Evolutionary conservation across 2,329 filamentous ascomycete species (phyloP), one percentile per base, ranked within the genome.

Genomic region (Decorospora gaudefroyi): DNA sequence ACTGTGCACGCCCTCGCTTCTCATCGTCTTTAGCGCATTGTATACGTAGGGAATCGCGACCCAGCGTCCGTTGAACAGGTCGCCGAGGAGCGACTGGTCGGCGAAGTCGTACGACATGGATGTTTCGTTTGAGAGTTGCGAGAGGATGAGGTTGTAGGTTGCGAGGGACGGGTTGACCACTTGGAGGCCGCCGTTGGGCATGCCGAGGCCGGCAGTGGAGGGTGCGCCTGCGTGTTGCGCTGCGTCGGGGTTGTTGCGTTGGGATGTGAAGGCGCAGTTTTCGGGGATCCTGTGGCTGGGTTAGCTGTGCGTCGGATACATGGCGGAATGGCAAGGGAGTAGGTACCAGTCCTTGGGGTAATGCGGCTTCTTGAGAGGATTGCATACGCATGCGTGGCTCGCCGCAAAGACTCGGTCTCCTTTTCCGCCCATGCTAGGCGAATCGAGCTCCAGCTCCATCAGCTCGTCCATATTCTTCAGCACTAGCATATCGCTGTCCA

Each of bases 401-500:
- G 89, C 88, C 1, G 88, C 90, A 70, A 95, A 92, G 22, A 95
- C 87, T 30, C 80, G 78, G 30, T 77, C 66, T 15, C 86, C 82
- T 12, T 72, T 74, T 8, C 78, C 83, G 1, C 59, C 74, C 46
- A 76, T 46, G 28, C 72, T 73, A 0, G 80, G 74, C 13, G 74
- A 64, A 69, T 92, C 88, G 31, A 95, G 80, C 49, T 81, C 74
- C 35, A 95, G 59, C n/a, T 88, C 83, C 88, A 95, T 95, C 56
- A 95, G 75, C 74, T 95, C 90, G 68, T 95, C 90, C 88, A 96
- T 95, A 71, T 95, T 95, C 61, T 78, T 78, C 54, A 85, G 72
- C 6, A 89, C 83, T 36, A 95, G 74, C 90, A 95, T 95, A 73
- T 96, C 90, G 62, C 85, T 87, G 72, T 96, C 90, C 41, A 96